Evolutionary conservation across 1,284 basidiomycete genomes (phyloP), one percentile per base, ranked within the genome.

Genomic region (Psilocybe mexicana): DNA sequence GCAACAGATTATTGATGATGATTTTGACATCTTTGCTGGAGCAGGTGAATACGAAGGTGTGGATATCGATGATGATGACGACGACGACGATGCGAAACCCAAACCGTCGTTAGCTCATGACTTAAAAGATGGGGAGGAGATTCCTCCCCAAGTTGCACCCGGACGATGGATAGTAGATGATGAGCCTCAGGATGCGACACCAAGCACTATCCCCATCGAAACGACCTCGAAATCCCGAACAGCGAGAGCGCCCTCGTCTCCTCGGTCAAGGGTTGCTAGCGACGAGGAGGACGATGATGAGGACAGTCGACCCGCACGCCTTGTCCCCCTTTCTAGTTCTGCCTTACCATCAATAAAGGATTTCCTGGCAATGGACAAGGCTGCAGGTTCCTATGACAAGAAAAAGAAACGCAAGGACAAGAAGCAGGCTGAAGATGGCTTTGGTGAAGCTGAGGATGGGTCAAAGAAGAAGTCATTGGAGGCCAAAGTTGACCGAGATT

Each of bases 1-100:
- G 28, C 74, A 77, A 58, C 76, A 78, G 56, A 68, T 72, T 2
- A 47, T 76, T 6, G 76, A 78, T 43, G 81, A 84, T 18, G 80
- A 89, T 55, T 78, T 88, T 56, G 84, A 91, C 67, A 96, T 96
- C 55, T 97, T 97, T 70, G 91, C 86, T 0, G 94, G 80, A 52
- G 93, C 84, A 1, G 93, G 89, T 6, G 91, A 93, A 43, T 97
- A 96, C 70, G 79, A 87, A 52, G 92, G 89, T 1, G 67, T 90
- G 12, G 81, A 82, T 48, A 68, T 83, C 6, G 86, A 80, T 40
- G 85, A 85, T 23, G 83, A 85, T 12, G 84, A 83, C 23, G 78
- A 79, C 12, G 81, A 79, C 11, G 76, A 76, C 25, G 57, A 33
- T 3, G 28, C 28, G 11, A 12, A 25, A 26, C 45, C 48, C 2